Conservation (phyloP, 2,329 filamentous ascomycete genomes). For the Macrophomina tecta region DNA sequence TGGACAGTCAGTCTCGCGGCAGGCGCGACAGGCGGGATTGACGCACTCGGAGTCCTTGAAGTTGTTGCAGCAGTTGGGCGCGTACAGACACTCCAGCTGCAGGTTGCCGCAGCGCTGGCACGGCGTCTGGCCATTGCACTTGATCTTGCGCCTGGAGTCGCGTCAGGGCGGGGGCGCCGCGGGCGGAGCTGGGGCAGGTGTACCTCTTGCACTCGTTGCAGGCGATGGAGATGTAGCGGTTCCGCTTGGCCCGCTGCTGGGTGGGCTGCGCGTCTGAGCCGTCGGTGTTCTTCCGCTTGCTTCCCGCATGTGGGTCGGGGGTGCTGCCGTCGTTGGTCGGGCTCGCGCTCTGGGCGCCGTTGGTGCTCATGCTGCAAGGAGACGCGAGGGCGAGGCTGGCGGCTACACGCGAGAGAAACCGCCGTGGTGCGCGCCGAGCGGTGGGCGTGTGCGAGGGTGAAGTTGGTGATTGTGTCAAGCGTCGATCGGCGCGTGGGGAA, state of each 20-base stretch:
- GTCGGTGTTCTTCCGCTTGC: constrained; percentile 53
- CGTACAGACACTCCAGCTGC: constrained; percentile 68
- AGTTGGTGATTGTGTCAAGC: constrained; percentile 1
- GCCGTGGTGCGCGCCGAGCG: constrained; percentile 12
- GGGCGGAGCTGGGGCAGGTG: constrained; percentile 42
- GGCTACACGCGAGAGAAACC: neutral
- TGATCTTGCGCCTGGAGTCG: constrained; percentile 71
- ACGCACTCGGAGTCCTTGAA: constrained; percentile 85
- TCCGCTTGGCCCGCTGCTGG: constrained; percentile 65
- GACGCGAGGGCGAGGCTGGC: neutral
- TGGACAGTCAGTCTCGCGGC: constrained; percentile 21
- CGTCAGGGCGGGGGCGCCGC: constrained; percentile 42
- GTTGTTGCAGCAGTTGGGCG: constrained; percentile 74
- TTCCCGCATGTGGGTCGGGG: constrained; percentile 27
- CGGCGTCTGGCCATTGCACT: constrained; percentile 69
- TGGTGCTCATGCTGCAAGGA: constrained; percentile 28
- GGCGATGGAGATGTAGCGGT: constrained; percentile 71
- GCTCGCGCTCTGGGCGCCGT: constrained; percentile 44
- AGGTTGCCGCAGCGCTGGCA: constrained; percentile 71
- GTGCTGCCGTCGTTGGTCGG: constrained; percentile 36
- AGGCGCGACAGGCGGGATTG: neutral
- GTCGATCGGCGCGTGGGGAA: constrained; percentile 18
- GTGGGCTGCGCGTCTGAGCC: constrained; percentile 35
- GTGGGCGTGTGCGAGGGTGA: constrained; percentile 4
- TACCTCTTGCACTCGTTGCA: constrained; percentile 58